These are phyloP conservation scores for Coemansia asiatica DNA, from an alignment of 192 early-diverging fungal species.

Conservation along the genomic window DNA sequence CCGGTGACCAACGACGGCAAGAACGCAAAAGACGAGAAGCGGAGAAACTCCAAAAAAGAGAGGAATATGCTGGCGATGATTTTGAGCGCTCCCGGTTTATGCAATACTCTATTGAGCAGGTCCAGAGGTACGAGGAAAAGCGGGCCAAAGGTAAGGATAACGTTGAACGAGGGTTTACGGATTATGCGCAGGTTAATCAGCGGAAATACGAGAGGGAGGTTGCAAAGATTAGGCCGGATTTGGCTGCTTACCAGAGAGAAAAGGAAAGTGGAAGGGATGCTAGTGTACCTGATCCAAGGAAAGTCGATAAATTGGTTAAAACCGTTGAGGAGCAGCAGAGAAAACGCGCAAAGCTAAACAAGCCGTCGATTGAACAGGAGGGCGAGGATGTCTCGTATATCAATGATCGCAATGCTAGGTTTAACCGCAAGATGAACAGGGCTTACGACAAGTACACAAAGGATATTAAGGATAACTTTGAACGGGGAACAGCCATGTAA, in stretches of 20 bases:
- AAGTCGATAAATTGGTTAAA: constrained; percentile 67
- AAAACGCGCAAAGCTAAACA: constrained; percentile 57
- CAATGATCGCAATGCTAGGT: constrained; percentile 92
- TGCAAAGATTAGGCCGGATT: constrained; percentile 80
- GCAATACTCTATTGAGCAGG: constrained; percentile 83
- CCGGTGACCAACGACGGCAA: constrained; percentile 59
- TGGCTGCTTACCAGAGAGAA: constrained; percentile 71
- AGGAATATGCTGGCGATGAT: constrained; percentile 72
- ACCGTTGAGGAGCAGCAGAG: constrained; percentile 76
- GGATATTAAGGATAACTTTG: constrained; percentile 87
- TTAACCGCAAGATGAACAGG: constrained; percentile 94
- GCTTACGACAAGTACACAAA: constrained; percentile 95
- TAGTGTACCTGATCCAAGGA: constrained; percentile 62
- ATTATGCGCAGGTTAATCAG: constrained; percentile 78
- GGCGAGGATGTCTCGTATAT: constrained; percentile 94
- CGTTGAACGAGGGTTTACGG: constrained; percentile 79
- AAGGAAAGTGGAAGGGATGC: constrained; percentile 47
- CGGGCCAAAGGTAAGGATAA: constrained; percentile 57
- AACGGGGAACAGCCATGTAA: constrained; percentile 79
- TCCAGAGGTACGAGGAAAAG: constrained; percentile 75
- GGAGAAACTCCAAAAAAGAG: constrained; percentile 62
- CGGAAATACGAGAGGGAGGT: constrained; percentile 86
- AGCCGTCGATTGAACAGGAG: constrained; percentile 57
- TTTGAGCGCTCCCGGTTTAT: constrained; percentile 80
- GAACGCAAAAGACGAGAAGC: constrained; percentile 75